Base-by-base conservation (phyloP, 1,284 basidiomycete species). In the Paramarasmius palmivorus region DNA sequence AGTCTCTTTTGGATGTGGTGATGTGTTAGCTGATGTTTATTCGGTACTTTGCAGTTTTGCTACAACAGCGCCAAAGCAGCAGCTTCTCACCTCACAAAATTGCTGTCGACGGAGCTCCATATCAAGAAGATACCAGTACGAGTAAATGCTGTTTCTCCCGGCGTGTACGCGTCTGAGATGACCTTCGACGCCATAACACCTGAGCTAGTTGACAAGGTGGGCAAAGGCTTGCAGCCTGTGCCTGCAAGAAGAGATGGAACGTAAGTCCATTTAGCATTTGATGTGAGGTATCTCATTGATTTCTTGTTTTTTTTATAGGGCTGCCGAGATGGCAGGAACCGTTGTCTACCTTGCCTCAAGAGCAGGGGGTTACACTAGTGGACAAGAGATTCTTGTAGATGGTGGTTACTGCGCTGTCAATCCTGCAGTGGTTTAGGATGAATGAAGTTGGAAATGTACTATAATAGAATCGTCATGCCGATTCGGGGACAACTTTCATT, bases 41-140 rank as follows among this genome's bases (percentile, higher is more conserved):
- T 20, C 15, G 20, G 23, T n/a, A n/a, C 41, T n/a, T 49, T 42
- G 45, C 50, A 92, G 89, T 92, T 92, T 62, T 81, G 79, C 32
- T 91, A 92, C 67, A 91, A 91, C 67, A 85, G 84, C 57, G 73
- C 86, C 10, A 93, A 93, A 67, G 88, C 86, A 0, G 91, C 89
- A 0, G 81, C 81, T 3, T 78, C 83, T 8, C 89, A 91, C 60
- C 72, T 93, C 10, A 88, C 86, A 5, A 84, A 77, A 66, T 79
- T 92, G 80, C 67, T 93, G 49, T 73, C 88, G 1, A 90, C 88
- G 1, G 90, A 92, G 62, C 77, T 90, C 52, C 83, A 83, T 2
- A 70, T 90, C 51, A 83, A 84, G 61, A 75, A 76, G 19, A 77
- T 90, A 17, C 80, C 83, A 2, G 79, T 92, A 22, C 86, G 88